Base-by-base conservation (phyloP, 352 stramenopile species). In the Thraustotheca clavata region DNA sequence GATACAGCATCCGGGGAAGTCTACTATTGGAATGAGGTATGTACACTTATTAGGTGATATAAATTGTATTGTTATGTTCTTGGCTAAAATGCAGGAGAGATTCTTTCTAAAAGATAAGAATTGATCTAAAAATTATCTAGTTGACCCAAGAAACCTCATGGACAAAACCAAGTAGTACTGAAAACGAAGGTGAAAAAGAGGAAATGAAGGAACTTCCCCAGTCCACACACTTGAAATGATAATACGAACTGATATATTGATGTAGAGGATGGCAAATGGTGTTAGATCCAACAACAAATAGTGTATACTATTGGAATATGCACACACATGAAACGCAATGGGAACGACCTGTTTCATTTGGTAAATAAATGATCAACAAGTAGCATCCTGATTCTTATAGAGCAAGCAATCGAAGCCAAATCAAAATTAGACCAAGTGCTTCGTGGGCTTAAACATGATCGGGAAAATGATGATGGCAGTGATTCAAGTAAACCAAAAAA, bases 1-100 rank as follows among this genome's bases (percentile, higher is more conserved):
- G 83, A 91, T 54, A 67, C 77, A 2, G 43, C 41, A 1, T 80
- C 73, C 3, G 77, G 81, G 3, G 77, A 89, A 14, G 66, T 43
- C 46, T 93, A 93, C 70, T 93, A 84, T 62, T 93, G 81, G 80
- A 89, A 91, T 47, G 72, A 93, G 75, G 83, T 89, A 31, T 31
- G 60, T 34, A 14, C 8, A 40, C 14, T 39, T 31, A n/a, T 18
- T 5, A 11, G n/a, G 11, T n/a, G 41, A 52, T 67, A 5, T 59
- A 26, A 14, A n/a, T n/a, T n/a, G n/a, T n/a, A n/a, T n/a, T n/a
- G n/a, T n/a, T n/a, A n/a, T n/a, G n/a, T n/a, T n/a, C n/a, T n/a
- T n/a, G n/a, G n/a, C n/a, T n/a, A n/a, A n/a, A n/a, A n/a, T n/a
- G n/a, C n/a, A n/a, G n/a, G n/a, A n/a, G n/a, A n/a, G n/a, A n/a